Evolutionary conservation across 2,329 filamentous ascomycete species (phyloP).

Genomic region (Chaetomium olivaceum): DNA sequence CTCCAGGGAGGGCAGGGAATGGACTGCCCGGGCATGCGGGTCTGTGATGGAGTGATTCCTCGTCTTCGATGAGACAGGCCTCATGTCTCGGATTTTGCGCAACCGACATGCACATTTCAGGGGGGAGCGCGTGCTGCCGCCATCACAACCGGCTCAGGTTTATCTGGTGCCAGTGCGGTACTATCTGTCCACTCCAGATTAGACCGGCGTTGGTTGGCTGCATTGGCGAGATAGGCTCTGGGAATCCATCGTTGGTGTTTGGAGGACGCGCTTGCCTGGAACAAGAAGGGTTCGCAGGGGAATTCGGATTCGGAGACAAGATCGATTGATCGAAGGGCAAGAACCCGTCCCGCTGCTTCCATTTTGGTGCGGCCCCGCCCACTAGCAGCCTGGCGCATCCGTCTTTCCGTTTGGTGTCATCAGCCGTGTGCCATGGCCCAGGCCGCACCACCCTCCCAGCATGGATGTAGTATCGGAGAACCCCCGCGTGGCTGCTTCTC

Average conservation of each 20-base stretch:
- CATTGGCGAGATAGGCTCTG: not conserved
- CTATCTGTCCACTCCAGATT: too few species aligned
- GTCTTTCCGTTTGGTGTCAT: conserved; percentile 5
- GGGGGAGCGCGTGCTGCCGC: not conserved
- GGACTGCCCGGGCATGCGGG: conserved; percentile 11
- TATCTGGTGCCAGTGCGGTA: not conserved
- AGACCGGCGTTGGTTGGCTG: conserved; percentile 8
- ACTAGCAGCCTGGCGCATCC: not conserved
- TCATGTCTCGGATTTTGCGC: conserved; percentile 12
- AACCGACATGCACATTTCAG: not conserved
- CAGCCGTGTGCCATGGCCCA: not conserved
- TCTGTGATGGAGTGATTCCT: not conserved
- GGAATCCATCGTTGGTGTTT: not conserved
- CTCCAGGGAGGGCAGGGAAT: conserved; percentile 25
- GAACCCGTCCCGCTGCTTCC: conserved; percentile 1
- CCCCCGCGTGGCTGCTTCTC: conserved; percentile 22
- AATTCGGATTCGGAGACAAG: too few species aligned
- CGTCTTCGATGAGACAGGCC: conserved; percentile 19
- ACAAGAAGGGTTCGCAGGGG: not conserved
- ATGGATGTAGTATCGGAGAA: conserved; percentile 8
- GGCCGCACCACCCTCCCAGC: not conserved
- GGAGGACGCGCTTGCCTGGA: not conserved
- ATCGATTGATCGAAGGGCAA: not conserved
- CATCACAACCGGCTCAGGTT: not conserved
- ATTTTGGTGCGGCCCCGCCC: conserved; percentile 6